Percentiles rank a stretch among this genome's conserved stretches.
Conservation (phyloP, 805 yeast genomes). For the Candida loeiensis region DNA sequence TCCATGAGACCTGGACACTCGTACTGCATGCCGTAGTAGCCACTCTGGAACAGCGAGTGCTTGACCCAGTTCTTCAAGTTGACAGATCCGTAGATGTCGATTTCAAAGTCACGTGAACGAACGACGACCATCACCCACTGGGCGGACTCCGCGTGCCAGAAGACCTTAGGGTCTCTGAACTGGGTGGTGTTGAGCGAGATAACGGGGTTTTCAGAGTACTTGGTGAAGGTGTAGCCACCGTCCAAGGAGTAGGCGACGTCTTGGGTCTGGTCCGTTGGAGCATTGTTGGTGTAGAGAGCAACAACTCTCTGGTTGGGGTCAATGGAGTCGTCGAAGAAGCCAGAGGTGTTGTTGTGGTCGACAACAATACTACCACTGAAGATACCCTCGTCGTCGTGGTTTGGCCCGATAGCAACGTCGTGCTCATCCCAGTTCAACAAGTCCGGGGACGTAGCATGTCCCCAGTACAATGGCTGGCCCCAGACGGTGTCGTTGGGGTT, state of each 20-base stretch:
- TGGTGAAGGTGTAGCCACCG: slow-evolving; percentile 32
- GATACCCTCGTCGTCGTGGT: slow-evolving; percentile 25
- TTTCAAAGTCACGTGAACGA: slow-evolving; percentile 24
- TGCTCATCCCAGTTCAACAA: slow-evolving; percentile 31
- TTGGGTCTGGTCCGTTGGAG: slow-evolving; percentile 26
- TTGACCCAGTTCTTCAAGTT: slow-evolving; percentile 25
- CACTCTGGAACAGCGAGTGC: slow-evolving; percentile 24
- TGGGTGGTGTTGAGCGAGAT: slow-evolving; percentile 25
- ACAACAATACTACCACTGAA: slow-evolving; percentile 37
- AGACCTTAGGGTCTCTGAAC: slow-evolving; percentile 35
- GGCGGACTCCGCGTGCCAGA: slow-evolving; percentile 27
- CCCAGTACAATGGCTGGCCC: slow-evolving; percentile 38
- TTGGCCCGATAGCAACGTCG: slow-evolving; percentile 28
- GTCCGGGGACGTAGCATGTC: slow-evolving; percentile 38
- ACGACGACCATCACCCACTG: slow-evolving; percentile 31
- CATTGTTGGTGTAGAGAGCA: slow-evolving; percentile 33
- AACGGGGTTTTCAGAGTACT: slow-evolving; percentile 29
- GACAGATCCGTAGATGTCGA: slow-evolving; percentile 23
- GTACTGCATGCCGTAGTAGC: slow-evolving; percentile 35
- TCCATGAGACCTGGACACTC: slow-evolving; percentile 40
- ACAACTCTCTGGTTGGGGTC: slow-evolving; percentile 31
- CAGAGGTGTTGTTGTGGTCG: slow-evolving; percentile 36
- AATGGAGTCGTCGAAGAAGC: slow-evolving; percentile 23
- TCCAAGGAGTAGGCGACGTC: slow-evolving; percentile 32
- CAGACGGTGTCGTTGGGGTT: slow-evolving; percentile 31